Evolutionary conservation across 805 yeast genomes (phyloP).

Genomic region (Sungouiella thailandica): DNA sequence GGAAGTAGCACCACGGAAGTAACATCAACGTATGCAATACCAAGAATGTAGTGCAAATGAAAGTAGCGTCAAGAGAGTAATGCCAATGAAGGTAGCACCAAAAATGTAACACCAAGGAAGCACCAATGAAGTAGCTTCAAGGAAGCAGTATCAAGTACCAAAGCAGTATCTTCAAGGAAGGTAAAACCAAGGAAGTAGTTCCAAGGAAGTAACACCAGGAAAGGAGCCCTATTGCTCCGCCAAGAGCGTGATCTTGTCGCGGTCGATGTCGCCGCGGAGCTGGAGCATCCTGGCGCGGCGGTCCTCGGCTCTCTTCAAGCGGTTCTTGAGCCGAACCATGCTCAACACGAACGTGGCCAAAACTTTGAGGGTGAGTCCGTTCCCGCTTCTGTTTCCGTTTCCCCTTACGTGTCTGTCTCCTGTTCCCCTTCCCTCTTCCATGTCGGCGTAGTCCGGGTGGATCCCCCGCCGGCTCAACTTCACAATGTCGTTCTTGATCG

Average conservation of each 20-base stretch:
- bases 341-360: slow-evolving; percentile 38
- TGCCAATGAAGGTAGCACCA: too few relatives aligned
- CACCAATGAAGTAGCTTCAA: too few relatives aligned
- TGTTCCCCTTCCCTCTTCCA: too few relatives aligned
- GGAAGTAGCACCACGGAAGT: too few relatives aligned
- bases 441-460: slow-evolving; percentile 26
- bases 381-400: slow-evolving; percentile 11
- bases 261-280: slow-evolving; percentile 28
- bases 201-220: background rate
- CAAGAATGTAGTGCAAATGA: too few relatives aligned
- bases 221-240: background rate
- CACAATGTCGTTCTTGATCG: slow-evolving; percentile 23
- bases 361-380: slow-evolving; percentile 23
- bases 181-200: too few relatives aligned
- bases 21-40: too few relatives aligned
- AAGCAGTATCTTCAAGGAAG: too few relatives aligned
- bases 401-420: too few relatives aligned
- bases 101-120: too few relatives aligned
- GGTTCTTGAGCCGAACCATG: slow-evolving; percentile 26
- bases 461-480: slow-evolving; percentile 28
- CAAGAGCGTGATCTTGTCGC: slow-evolving; percentile 17
- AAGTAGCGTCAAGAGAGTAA: too few relatives aligned
- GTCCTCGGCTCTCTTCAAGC: slow-evolving; percentile 23
- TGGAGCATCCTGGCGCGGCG: slow-evolving; percentile 22
- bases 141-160: too few relatives aligned